phyloP scores from a whole-genome alignment of 768 basidiomycete genomes.

The Leccinellum luteum region DNA sequence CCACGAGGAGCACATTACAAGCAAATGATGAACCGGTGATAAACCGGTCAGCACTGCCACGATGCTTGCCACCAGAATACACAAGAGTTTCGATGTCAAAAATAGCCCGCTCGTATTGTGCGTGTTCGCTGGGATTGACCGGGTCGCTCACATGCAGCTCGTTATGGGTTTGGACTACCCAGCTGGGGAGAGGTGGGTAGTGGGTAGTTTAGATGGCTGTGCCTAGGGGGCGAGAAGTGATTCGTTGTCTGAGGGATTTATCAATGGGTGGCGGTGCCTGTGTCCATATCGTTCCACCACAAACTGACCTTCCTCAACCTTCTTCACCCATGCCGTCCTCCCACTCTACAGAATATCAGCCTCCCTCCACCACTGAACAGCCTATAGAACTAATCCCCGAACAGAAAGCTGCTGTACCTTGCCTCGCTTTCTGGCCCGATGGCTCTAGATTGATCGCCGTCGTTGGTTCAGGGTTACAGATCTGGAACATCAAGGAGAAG shows the following conservation, averaged over 20 bases:
- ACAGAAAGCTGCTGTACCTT: conserved; percentile 14
- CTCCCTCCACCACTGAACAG: conserved; percentile 1
- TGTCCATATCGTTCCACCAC: background rate
- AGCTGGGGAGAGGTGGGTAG: background rate
- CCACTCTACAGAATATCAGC: background rate
- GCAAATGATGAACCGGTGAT: too few species aligned
- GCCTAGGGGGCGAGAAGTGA: background rate
- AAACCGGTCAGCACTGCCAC: background rate
- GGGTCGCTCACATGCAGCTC: background rate
- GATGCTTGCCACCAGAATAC: background rate
- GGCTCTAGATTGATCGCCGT: conserved; percentile 24
- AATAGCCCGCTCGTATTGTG: background rate
- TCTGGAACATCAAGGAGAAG: conserved; percentile 24
- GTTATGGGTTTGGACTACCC: background rate
- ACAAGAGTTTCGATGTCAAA: background rate
- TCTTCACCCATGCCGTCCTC: conserved; percentile 14
- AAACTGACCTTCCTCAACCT: conserved; percentile 3
- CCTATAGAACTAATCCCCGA: conserved; percentile 18
- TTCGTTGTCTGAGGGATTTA: background rate
- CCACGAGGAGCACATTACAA: background rate
- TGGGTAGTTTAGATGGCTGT: background rate
- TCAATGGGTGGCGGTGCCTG: conserved; percentile 19
- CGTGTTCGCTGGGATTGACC: background rate
- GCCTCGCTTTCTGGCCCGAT: conserved; percentile 26
- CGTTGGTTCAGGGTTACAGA: conserved; percentile 25